Evolutionary conservation across 148 eudicot genomes (phyloP), one percentile per base, ranked within the genome.

Genomic region (Nepenthes gracilis): DNA sequence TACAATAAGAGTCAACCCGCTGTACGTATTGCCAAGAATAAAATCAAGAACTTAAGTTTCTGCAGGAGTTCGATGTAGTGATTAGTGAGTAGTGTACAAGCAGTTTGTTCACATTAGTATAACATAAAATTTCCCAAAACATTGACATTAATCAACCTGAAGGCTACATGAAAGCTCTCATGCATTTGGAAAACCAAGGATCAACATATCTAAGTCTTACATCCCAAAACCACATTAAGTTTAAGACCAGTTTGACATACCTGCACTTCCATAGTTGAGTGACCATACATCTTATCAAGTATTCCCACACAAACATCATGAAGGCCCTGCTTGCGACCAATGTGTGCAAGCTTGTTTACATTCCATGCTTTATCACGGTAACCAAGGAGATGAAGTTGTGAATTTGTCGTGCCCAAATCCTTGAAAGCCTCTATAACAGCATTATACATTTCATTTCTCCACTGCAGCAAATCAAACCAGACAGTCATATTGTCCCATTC

Each of bases 301-400:
- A 94, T 83, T 50, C 87, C 70, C 51, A 94, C 95, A 79, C 99
- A 94, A 70, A 86, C 97, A 68, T 94, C 99, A 77, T 83, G 61
- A 14, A 89, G 77, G 53, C 97, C 92, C 68, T 94, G 99, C 80
- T 94, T 94, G 43, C 95, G 89, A 73, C 92, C 74, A 67, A 89
- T 87, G 63, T 89, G 95, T 64, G 97, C 99, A 63, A 89, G 90
- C 81, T 83, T 89, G 73, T 94, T 94, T 37, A 94, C 97, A 77
- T 86, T 94, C 97, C 97, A 94, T 53, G 99, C 99, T 77, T 86
- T 94, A 73, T 94, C 99, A 70, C 99, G 92, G 69, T 81, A 94
- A 58, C 99, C 99, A 71, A 86, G 95, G 74, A 86, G 95, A 78
- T 94, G 97, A 73, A 94, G 90, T 63, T 83, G 92, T 43, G 97